These are phyloP conservation scores for Chlorella sp. DNA, from an alignment of 139 green algal species.

Conservation along the genomic window DNA sequence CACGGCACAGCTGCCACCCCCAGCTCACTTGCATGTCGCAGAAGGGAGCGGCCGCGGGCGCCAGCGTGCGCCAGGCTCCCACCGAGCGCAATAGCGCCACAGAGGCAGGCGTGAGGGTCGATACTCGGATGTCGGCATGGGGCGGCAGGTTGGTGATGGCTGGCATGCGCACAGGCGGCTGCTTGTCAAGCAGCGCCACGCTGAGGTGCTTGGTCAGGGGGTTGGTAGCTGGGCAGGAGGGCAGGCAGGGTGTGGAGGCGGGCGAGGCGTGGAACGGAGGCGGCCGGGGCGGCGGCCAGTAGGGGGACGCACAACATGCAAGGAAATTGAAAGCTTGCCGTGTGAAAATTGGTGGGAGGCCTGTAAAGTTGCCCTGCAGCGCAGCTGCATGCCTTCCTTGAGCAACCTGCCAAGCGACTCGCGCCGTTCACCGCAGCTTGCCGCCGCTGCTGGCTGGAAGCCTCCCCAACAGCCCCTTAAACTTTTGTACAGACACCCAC, in stretches of 20 bases:
- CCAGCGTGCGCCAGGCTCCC: conserved; percentile 7
- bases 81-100: neutral
- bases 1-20: neutral
- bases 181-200: neutral
- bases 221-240: neutral
- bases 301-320: neutral
- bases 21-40: neutral
- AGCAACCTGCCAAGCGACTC: too few relatives aligned
- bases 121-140: neutral
- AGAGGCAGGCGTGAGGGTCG: neutral
- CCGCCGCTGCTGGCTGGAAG: too few relatives aligned
- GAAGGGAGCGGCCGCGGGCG: neutral
- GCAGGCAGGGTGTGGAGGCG: neutral
- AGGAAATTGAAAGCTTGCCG: too few relatives aligned
- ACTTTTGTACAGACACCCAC: too few relatives aligned
- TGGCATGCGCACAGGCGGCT: neutral
- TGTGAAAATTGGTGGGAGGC: too few relatives aligned
- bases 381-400: neutral
- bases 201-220: neutral
- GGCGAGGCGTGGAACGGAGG: neutral
- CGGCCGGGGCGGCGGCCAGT: neutral
- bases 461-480: too few relatives aligned
- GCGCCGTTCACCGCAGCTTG: too few relatives aligned
- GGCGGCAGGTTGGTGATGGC: neutral
- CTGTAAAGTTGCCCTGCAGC: neutral